Evolutionary conservation across 176 grass and related monocot species (phyloP), one percentile per base, ranked within the genome.

Genomic region (Ampelocalamus luodianensis): DNA sequence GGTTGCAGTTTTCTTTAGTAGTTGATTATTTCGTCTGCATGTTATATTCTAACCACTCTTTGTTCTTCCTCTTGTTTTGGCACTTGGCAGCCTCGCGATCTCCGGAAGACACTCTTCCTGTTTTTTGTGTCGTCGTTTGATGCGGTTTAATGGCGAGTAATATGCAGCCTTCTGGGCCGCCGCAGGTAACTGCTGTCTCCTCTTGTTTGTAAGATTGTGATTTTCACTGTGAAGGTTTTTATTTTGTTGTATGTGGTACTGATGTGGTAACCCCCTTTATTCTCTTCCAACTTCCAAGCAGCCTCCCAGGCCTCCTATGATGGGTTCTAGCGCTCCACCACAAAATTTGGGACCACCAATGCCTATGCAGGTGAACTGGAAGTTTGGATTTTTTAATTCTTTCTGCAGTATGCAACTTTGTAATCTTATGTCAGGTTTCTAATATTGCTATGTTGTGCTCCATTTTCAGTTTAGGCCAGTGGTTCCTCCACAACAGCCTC

Each of bases 291-390:
- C 72, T 53, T 80, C 16, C 36, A 66, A 76, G 71, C 89, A 97
- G 95, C 95, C 87, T 36, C 88, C 85, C 53, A 91, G 90, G 82
- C 92, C 96, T 89, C 83, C 91, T 82, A 87, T 87, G 59, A 79
- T 91, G 76, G 86, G 89, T 45, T 89, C 88, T 65, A 64, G 48
- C 20, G 76, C 77, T 50, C 96, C 88, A 72, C 72, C 85, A 66
- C 95, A 96, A 92, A 96, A 96, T 89, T 85, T 92, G 77, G 93
- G 86, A 71, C 88, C 92, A 32, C 96, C 90, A 54, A 94, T 96
- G 78, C 81, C 85, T n/a, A 92, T 96, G 88, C 96, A 94, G 96
- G 96, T 99, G 84, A 80, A 67, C 65, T 77, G 15, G 23, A 71
- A 51, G 16, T 62, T 56, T 56, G 62, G 43, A 49, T 65, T 71